Evolutionary conservation across 108 stramenopile species (phyloP).

Genomic region (Cylindrotheca closterium): DNA sequence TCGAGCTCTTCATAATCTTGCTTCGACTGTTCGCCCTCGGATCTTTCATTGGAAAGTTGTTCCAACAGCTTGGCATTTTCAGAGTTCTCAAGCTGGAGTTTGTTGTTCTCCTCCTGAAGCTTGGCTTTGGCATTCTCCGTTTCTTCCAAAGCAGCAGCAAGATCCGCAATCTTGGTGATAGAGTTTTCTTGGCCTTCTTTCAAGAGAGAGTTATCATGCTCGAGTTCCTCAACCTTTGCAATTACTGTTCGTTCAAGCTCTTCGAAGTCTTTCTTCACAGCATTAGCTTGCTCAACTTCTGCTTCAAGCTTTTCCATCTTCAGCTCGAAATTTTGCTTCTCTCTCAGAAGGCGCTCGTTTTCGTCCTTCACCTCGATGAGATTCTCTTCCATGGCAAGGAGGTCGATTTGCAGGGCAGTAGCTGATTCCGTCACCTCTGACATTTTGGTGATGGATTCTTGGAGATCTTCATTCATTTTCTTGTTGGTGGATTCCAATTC

Average conservation of each 20-base stretch:
- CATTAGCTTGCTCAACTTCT: conserved; percentile 10
- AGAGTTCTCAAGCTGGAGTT: conserved; percentile 4
- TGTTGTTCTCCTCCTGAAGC: conserved; percentile 12
- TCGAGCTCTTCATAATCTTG: not conserved
- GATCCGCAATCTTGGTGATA: conserved; percentile 1
- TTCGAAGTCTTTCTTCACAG: conserved; percentile 6
- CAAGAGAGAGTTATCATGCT: conserved; percentile 18
- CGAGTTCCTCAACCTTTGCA: conserved; percentile 11
- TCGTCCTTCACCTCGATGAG: not conserved
- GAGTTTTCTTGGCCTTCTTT: conserved; percentile 7
- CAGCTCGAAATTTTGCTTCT: not conserved
- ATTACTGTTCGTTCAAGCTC: not conserved
- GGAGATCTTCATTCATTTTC: not conserved
- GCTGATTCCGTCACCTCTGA: not conserved
- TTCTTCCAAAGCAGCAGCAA: not conserved
- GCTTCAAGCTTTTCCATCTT: not conserved
- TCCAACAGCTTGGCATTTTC: not conserved
- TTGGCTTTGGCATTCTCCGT: conserved; percentile 4
- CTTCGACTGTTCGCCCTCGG: not conserved
- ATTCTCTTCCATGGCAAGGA: not conserved
- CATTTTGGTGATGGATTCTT: conserved; percentile 10
- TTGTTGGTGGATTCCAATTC: not conserved
- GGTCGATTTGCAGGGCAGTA: not conserved
- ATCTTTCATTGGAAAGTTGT: not conserved
- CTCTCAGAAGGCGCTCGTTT: not conserved